Evolutionary conservation across 495 filamentous ascomycete species (phyloP).

Genomic region (Neurospora sp.): DNA sequence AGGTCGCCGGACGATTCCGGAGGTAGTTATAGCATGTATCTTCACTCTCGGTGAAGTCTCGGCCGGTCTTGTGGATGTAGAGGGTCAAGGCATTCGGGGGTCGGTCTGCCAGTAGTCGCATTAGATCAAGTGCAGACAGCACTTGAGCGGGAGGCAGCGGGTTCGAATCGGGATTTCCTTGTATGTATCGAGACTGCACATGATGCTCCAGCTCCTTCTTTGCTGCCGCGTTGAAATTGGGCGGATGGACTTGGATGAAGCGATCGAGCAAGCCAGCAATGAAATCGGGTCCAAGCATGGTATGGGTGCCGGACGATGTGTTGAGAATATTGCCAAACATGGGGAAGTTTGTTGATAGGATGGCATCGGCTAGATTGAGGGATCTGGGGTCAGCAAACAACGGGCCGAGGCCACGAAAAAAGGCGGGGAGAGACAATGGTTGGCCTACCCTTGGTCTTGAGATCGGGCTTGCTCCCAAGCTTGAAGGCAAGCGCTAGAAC

Average conservation of each 20-base stretch:
- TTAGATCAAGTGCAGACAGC: conserved; percentile 61
- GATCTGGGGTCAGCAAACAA: conserved; percentile 20
- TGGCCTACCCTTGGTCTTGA: conserved; percentile 75
- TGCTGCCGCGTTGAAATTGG: conserved; percentile 66
- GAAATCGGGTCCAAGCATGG: conserved; percentile 52
- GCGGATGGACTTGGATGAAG: conserved; percentile 71
- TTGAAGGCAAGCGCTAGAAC: conserved; percentile 86
- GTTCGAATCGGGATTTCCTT: conserved; percentile 38
- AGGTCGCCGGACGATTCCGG: conserved; percentile 53
- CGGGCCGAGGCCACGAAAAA: conserved; percentile 1
- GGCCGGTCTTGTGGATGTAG: conserved; percentile 67
- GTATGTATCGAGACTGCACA: conserved; percentile 53
- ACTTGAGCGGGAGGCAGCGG: conserved; percentile 57
- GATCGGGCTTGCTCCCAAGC: conserved; percentile 60
- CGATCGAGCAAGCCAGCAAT: conserved; percentile 70
- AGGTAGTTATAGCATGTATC: conserved; percentile 42
- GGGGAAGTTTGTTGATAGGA: conserved; percentile 62
- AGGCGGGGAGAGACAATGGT: conserved; percentile 3
- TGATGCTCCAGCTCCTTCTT: conserved; percentile 58
- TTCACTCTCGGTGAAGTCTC: conserved; percentile 42
- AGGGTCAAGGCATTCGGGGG: conserved; percentile 57
- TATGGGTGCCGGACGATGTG: conserved; percentile 45
- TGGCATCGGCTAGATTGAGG: conserved; percentile 59
- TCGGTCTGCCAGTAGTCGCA: conserved; percentile 53
- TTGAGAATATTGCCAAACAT: conserved; percentile 66